phyloP scores from a whole-genome alignment of 176 grass and related monocot species.

The Lolium perenne region DNA sequence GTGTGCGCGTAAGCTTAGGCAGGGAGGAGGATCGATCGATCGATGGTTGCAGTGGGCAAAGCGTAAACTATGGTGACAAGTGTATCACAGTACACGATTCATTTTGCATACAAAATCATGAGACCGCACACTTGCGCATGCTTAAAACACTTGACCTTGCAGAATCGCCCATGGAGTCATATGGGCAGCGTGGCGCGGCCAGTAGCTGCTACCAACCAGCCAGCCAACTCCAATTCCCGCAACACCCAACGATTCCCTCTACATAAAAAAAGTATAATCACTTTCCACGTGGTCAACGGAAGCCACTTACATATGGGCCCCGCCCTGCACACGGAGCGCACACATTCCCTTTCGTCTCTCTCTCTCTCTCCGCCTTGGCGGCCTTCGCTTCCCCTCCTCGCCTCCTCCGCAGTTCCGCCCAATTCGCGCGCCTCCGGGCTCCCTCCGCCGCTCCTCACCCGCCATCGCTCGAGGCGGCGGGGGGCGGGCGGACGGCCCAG shows the following conservation, averaged over 20 bases:
- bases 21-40: too few species aligned
- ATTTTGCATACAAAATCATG: not conserved
- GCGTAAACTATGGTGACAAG: too few species aligned
- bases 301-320: conserved; percentile 30
- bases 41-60: too few species aligned
- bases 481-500: conserved; percentile 1
- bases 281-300: not conserved
- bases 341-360: not conserved
- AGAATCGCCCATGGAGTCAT: not conserved
- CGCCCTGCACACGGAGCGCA: not conserved
- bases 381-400: not conserved
- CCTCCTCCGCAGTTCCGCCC: not conserved
- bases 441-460: conserved; percentile 7
- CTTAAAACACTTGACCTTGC: not conserved
- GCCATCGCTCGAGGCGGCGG: conserved; percentile 22
- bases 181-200: too few species aligned
- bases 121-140: not conserved
- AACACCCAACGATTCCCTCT: not conserved
- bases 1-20: too few species aligned
- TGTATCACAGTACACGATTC: not conserved
- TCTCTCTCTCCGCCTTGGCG: not conserved
- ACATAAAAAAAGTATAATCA: not conserved
- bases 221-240: not conserved
- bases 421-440: conserved; percentile 11
- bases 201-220: not conserved